Conservation (phyloP, 83 land plant species). For the Picea abies region DNA sequence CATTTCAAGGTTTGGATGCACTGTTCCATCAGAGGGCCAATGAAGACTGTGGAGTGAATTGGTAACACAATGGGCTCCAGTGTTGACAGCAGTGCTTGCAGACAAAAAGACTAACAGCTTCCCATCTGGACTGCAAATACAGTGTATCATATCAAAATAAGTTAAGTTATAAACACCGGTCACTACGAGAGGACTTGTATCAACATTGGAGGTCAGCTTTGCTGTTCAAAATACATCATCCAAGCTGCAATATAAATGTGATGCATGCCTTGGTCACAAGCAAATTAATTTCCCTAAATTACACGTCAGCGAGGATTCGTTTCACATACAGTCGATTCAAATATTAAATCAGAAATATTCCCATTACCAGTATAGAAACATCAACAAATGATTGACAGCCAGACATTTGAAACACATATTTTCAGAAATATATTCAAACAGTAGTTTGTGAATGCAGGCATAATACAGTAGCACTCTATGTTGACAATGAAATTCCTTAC, state of each 20-base stretch:
- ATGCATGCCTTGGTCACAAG: not conserved
- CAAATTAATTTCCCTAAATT: not conserved
- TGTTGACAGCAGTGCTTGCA: slow-evolving; percentile 76
- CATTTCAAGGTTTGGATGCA: slow-evolving; percentile 27
- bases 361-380: no score
- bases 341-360: no score
- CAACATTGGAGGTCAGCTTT: not conserved
- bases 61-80: slow-evolving; percentile 89
- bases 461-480: no score
- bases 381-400: no score
- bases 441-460: no score
- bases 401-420: no score
- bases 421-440: no score
- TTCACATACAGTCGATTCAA: not conserved
- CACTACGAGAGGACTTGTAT: not conserved
- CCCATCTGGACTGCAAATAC: slow-evolving; percentile 87
- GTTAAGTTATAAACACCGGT: not conserved
- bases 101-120: slow-evolving; percentile 80
- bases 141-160: not conserved
- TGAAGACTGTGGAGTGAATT: slow-evolving; percentile 81
- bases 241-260: not conserved
- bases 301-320: not conserved
- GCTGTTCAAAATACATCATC: not conserved
- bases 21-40: slow-evolving; percentile 65
- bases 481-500: no score